Evolutionary conservation across 805 yeast genomes (phyloP).

Genomic region (Sungouiozyma ichnusensis): DNA sequence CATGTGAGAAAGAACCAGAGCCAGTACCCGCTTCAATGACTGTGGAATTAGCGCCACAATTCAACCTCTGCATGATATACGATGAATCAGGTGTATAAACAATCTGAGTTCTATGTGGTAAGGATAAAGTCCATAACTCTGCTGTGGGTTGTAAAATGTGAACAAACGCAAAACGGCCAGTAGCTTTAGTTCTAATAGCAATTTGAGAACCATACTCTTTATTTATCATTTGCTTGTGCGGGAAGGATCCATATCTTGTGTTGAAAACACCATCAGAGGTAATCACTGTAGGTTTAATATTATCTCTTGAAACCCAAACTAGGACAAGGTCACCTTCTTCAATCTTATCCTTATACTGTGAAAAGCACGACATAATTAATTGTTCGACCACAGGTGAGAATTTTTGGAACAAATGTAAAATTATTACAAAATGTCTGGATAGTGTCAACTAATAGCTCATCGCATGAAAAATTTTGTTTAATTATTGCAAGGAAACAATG

Average conservation of each 20-base stretch:
- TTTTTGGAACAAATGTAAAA: too few species aligned
- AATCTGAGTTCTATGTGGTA: conserved; percentile 96
- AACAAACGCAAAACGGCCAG: conserved; percentile 54
- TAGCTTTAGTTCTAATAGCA: conserved; percentile 53
- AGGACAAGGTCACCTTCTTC: conserved; percentile 82
- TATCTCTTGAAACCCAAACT: conserved; percentile 73
- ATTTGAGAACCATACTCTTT: conserved; percentile 76
- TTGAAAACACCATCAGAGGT: conserved; percentile 52
- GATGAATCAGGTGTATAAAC: conserved; percentile 94
- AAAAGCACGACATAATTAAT: conserved; percentile 28
- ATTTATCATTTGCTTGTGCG: conserved; percentile 78
- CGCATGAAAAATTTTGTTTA: background rate
- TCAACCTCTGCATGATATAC: conserved; percentile 74
- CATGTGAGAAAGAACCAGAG: conserved; percentile 89
- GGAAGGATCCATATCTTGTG: conserved; percentile 83
- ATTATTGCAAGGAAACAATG: too few species aligned
- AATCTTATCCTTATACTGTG: conserved; percentile 52
- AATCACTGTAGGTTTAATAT: conserved; percentile 64
- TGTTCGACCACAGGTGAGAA: conserved; percentile 2
- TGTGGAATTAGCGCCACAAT: conserved; percentile 59
- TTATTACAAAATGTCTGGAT: too few species aligned
- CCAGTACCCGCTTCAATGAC: conserved; percentile 98
- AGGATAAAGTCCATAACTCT: conserved; percentile 89
- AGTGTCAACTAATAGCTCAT: too few species aligned
- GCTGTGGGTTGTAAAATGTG: conserved; percentile 88